Percentiles rank a stretch among this genome's conserved stretches.
phyloP scores from a whole-genome alignment of 768 basidiomycete genomes.

The Sarcodon aspratus region DNA sequence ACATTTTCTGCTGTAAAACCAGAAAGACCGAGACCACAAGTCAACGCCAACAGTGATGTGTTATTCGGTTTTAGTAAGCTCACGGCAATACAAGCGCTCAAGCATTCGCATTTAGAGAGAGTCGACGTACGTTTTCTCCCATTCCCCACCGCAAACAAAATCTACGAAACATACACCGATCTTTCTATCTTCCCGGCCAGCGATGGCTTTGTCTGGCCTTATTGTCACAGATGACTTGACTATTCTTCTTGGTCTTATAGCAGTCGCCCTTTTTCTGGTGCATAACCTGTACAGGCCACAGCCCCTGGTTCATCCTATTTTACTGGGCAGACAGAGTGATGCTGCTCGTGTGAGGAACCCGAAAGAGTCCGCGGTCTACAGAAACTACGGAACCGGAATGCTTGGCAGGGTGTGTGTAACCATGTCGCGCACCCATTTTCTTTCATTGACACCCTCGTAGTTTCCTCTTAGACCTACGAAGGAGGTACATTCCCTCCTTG shows the following conservation, averaged over 20 bases:
- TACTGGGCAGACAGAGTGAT: conserved; percentile 88
- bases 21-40: too few species aligned
- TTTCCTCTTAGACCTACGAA: conserved; percentile 65
- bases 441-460: conserved; percentile 24
- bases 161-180: too few species aligned
- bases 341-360: conserved; percentile 72
- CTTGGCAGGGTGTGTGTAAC: conserved; percentile 56
- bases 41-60: too few species aligned
- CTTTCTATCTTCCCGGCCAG: not conserved
- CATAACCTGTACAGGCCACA: conserved; percentile 74
- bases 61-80: too few species aligned
- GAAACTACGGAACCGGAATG: conserved; percentile 81
- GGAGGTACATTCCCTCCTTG: conserved; percentile 53
- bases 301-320: conserved; percentile 86
- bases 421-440: not conserved
- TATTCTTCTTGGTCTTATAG: conserved; percentile 63
- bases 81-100: too few species aligned
- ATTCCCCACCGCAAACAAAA: too few species aligned
- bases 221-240: conserved; percentile 73
- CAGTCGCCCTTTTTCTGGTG: conserved; percentile 65
- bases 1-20: too few species aligned
- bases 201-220: conserved; percentile 39
- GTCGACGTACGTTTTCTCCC: too few species aligned
- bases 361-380: conserved; percentile 77
- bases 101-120: too few species aligned